Evolutionary conservation across 768 basidiomycete species (phyloP).

Genomic region (Termitomyces sp.): DNA sequence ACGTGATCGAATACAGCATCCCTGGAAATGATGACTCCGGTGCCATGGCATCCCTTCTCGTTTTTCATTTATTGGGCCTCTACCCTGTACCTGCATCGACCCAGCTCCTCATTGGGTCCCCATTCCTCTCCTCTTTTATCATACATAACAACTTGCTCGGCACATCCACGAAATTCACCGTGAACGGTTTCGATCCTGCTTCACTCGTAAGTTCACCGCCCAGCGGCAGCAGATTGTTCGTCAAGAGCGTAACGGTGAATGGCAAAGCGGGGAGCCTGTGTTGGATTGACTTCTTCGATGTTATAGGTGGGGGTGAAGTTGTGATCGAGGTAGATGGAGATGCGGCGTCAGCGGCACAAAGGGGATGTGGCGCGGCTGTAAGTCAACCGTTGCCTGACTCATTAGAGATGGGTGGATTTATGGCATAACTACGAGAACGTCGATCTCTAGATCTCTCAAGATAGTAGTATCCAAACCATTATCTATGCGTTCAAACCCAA

Average conservation of each 20-base stretch:
- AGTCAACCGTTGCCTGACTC: constrained; percentile 30
- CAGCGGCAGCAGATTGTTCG: constrained; percentile 32
- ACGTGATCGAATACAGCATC: constrained; percentile 21
- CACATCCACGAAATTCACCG: constrained; percentile 35
- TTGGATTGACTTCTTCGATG: constrained; percentile 38
- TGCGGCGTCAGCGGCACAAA: constrained; percentile 23
- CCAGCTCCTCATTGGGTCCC: constrained; percentile 43
- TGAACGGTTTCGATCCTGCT: constrained; percentile 32
- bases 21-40: constrained; percentile 50
- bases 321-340: constrained; percentile 38
- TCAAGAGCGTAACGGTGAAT: constrained; percentile 38
- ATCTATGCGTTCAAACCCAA: not conserved
- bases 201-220: constrained; percentile 32
- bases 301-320: constrained; percentile 37
- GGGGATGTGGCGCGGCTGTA: constrained; percentile 32
- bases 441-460: not conserved
- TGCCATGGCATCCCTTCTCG: constrained; percentile 45
- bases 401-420: constrained; percentile 33
- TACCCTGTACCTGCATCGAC: constrained; percentile 42
- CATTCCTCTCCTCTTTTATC: constrained; percentile 40
- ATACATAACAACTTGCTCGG: constrained; percentile 31
- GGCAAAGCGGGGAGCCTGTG: constrained; percentile 33
- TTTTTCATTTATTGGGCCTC: constrained; percentile 44
- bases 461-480: not conserved
- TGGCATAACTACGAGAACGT: not conserved